Conservation (phyloP, 768 basidiomycete species). For the Suillus subaureus region DNA sequence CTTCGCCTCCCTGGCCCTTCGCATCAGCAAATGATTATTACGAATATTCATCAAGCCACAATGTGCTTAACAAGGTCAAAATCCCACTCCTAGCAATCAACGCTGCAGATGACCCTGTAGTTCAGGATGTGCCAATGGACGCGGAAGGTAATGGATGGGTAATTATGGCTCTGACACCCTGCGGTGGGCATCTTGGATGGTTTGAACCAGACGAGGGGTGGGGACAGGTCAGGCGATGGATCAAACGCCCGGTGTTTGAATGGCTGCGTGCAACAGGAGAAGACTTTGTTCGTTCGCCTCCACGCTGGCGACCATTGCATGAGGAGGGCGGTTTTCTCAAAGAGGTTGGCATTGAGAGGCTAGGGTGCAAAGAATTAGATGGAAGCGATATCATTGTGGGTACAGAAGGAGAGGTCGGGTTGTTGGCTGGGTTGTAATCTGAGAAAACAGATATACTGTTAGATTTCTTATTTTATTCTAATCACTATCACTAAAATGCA, state of each 20-base stretch:
- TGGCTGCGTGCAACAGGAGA: constrained; percentile 65
- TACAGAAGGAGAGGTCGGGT: constrained; percentile 53
- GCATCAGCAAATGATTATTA: constrained; percentile 49
- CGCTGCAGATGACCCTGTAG: constrained; percentile 77
- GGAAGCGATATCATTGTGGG: constrained; percentile 56
- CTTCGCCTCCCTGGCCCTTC: constrained; percentile 56
- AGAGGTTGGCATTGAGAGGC: constrained; percentile 55
- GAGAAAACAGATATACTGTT: constrained; percentile 11
- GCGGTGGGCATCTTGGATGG: constrained; percentile 86
- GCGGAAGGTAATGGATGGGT: constrained; percentile 55
- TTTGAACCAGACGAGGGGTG: constrained; percentile 53
- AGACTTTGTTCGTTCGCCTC: constrained; percentile 43
- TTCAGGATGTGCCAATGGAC: constrained; percentile 62
- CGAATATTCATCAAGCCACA: constrained; percentile 58
- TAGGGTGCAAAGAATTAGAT: constrained; percentile 61
- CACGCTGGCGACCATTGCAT: constrained; percentile 36
- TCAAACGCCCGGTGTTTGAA: constrained; percentile 70
- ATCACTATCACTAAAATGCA: constrained; percentile 89
- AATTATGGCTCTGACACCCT: constrained; percentile 59
- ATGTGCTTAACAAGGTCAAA: constrained; percentile 56
- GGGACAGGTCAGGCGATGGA: constrained; percentile 53
- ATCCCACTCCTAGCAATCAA: constrained; percentile 80
- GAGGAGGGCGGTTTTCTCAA: constrained; percentile 62
- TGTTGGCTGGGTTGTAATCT: constrained; percentile 59
- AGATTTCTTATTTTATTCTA: constrained; percentile 36